Base-by-base conservation (phyloP, 2,329 filamentous ascomycete species). In the Ophiostoma ips region DNA sequence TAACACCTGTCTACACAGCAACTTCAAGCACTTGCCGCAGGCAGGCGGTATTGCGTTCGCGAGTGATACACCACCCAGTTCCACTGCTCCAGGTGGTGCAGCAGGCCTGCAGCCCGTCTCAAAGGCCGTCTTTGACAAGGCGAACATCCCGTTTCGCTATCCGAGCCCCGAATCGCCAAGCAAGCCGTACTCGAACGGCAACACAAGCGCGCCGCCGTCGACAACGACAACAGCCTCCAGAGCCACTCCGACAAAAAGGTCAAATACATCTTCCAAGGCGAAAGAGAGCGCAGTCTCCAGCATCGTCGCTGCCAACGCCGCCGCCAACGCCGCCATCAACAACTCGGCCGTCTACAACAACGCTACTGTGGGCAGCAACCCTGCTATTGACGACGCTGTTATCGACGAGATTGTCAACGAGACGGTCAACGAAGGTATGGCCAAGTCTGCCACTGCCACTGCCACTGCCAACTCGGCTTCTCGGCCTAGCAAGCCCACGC, bases 11-110 rank as follows among this genome's bases (percentile, higher is more conserved):
- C 3, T n/a, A n/a, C n/a, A 24, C 46, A 81, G 78, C 64, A 73
- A 78, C 57, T 81, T 82, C 63, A 77, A 75, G 58, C 66, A 68
- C 5, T 62, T 65, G n/a, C 68, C 71, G 1, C 68, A 63, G 61
- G 51, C 56, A 33, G 37, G 19, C 43, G 37, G 36, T 56, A 56
- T 51, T 53, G 51, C 34, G 8, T 16, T 33, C 9, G 18, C 48
- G 8, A 24, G 52, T 2, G 24, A 52, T 3, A 13, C 44, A 1
- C 24, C 35, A 58, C 52, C 58, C 54, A 55, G 53, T n/a, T 35
- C 44, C 33, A 13, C 56, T 56, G 55, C 55, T 58, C 61, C 56
- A 52, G 58, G 53, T 53, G 57, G 72, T 15, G 59, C 65, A 35
- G 64, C 70, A 18, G 65, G 66, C 10, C 61, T 79, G 3, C 71